These are phyloP conservation scores for Hemileia vastatrix DNA, from an alignment of 1,284 basidiomycete genomes.

Conservation along the genomic window DNA sequence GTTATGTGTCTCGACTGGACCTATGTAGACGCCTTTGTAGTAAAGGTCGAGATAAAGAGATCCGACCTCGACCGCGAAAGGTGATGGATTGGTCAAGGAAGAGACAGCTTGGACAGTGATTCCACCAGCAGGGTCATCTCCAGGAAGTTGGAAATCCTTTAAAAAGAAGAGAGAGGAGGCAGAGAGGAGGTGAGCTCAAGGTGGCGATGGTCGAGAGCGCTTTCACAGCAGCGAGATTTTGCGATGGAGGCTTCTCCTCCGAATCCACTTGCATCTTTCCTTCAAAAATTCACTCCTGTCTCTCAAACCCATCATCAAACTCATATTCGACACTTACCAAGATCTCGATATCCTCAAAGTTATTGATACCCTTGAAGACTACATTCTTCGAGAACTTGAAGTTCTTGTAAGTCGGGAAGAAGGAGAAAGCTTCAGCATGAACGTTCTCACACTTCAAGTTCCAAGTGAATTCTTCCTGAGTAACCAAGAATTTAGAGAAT, in stretches of 20 bases:
- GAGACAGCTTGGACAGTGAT: conserved; percentile 59
- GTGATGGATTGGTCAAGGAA: conserved; percentile 58
- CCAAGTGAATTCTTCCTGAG: conserved; percentile 62
- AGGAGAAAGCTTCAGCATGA: conserved; percentile 59
- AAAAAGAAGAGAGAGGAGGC: no score
- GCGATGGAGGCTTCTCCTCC: no score
- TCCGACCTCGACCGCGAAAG: conserved; percentile 61
- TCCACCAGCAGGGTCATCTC: conserved; percentile 59
- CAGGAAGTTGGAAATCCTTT: conserved; percentile 61
- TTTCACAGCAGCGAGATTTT: no score
- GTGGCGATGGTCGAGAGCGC: no score
- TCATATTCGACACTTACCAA: no score
- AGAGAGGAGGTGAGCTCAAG: no score
- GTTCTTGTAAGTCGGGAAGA: conserved; percentile 55
- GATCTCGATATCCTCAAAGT: conserved; percentile 56
- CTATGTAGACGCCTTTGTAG: conserved; percentile 56
- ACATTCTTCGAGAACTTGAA: conserved; percentile 56
- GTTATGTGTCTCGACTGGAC: conserved; percentile 47
- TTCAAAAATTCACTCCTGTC: no score
- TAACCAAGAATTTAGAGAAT: conserved; percentile 53
- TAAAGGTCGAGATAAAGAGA: conserved; percentile 57
- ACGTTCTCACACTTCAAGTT: conserved; percentile 54
- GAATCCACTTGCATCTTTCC: no score
- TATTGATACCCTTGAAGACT: conserved; percentile 55
- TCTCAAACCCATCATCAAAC: no score